Base-by-base conservation (phyloP, 164 flowering plant genomes). In the Sedum album region DNA sequence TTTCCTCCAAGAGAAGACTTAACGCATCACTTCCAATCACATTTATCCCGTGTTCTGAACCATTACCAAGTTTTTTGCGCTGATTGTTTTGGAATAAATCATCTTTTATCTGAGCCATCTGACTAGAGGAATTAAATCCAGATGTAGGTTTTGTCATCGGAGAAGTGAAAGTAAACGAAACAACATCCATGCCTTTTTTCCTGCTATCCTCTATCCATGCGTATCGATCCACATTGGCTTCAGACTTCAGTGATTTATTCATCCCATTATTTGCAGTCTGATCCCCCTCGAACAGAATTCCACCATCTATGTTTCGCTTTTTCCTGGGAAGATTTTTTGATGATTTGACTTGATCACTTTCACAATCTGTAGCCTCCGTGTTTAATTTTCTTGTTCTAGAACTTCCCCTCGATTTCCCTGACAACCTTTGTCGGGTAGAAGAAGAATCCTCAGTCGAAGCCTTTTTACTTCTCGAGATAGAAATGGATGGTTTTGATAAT, bases 111-210 rank as follows among this genome's bases (percentile, higher is more conserved):
- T 76, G 82, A 38, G 33, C 63, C 55, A 66, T 21, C 65, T 68
- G 82, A 70, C 67, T 42, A 6, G 80, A 70, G 39, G 78, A 46
- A 62, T 80, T 86, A 66, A 82, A 73, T 61, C 75, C 79, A 66
- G 80, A 72, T 23, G 67, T 31, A 30, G 88, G 63, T 53, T 83
- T 74, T 49, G 79, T 73, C 77, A 91, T 70, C 53, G 99, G 97
- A 35, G 96, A 82, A 42, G 86, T 90, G 72, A 94, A 91, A 39
- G 99, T 90, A 75, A 94, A 94, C 21, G 99, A 94, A 75, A 94
- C 85, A 74, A 92, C 91, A 79, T 91, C 97, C 73, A 75, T 82
- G 65, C 89, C 84, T 46, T 79, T 87, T 67, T 75, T 84, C 76
- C 75, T 77, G 79, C 77, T 73, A 46, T 87, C 86, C 68, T 79